These are phyloP conservation scores for Exophiala mesophila DNA, from an alignment of 2,329 filamentous ascomycete genomes.

Conservation along the genomic window DNA sequence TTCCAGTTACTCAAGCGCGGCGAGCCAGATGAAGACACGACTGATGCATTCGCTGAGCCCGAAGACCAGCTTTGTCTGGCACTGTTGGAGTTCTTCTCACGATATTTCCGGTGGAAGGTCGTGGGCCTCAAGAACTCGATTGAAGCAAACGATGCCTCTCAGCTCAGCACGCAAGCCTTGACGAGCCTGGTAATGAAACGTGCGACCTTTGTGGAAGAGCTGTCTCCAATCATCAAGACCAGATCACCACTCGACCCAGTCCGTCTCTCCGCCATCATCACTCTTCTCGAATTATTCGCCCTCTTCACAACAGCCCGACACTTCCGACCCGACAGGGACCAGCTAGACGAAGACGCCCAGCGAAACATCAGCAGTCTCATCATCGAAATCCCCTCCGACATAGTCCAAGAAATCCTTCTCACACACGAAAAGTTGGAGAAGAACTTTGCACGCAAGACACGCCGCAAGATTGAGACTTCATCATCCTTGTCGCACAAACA, in stretches of 20 bases:
- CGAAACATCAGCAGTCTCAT: conserved; percentile 58
- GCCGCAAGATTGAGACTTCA: conserved; percentile 32
- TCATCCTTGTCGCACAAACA: not conserved
- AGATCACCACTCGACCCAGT: conserved; percentile 69
- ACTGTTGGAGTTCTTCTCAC: conserved; percentile 69
- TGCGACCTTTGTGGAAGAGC: conserved; percentile 46
- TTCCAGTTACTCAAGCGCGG: conserved; percentile 70
- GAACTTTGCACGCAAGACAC: conserved; percentile 65
- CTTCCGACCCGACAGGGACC: conserved; percentile 29
- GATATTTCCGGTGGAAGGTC: conserved; percentile 96
- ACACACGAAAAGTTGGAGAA: conserved; percentile 76
- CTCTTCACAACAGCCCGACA: conserved; percentile 69
- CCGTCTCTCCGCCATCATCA: conserved; percentile 68
- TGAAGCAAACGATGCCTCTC: conserved; percentile 48
- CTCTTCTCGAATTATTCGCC: conserved; percentile 75
- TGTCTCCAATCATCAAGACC: conserved; percentile 47
- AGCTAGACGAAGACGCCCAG: conserved; percentile 42
- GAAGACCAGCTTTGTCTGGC: conserved; percentile 75
- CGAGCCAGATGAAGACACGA: conserved; percentile 55
- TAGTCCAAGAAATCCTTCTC: conserved; percentile 63
- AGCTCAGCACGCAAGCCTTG: conserved; percentile 60
- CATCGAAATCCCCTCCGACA: conserved; percentile 61
- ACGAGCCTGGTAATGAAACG: conserved; percentile 61
- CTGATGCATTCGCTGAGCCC: conserved; percentile 66
- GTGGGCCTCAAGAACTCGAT: conserved; percentile 55